These are phyloP conservation scores for Amaranthus hypochondriacus DNA, from an alignment of 148 eudicot species.

Conservation along the genomic window DNA sequence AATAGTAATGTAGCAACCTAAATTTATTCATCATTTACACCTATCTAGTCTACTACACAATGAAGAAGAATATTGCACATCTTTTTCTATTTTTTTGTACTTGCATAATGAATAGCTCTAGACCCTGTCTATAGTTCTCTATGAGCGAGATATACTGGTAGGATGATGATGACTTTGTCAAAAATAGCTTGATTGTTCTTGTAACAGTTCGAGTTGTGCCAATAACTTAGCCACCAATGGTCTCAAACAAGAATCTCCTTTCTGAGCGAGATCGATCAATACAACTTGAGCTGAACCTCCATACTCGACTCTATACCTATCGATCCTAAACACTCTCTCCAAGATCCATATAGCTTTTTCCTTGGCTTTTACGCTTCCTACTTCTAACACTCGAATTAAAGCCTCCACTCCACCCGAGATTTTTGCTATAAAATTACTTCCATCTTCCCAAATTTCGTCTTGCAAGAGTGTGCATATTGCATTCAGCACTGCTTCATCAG, in stretches of 20 bases:
- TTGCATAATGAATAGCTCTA: not conserved
- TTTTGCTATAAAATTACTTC: constrained; percentile 48
- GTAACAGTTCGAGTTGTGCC: constrained; percentile 82
- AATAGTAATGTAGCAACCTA: too few species aligned
- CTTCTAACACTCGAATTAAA: constrained; percentile 44
- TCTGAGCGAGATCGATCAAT: constrained; percentile 67
- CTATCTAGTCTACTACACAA: not conserved
- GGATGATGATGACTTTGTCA: constrained; percentile 10
- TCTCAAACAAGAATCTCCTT: constrained; percentile 51
- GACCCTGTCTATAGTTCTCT: too few species aligned
- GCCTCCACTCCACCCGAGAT: constrained; percentile 33
- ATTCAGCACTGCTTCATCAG: constrained; percentile 60
- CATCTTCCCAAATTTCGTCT: constrained; percentile 65
- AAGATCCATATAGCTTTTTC: constrained; percentile 73
- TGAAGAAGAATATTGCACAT: not conserved
- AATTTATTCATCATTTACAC: too few species aligned
- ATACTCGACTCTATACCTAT: constrained; percentile 46
- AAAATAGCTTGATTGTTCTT: constrained; percentile 78
- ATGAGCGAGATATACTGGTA: too few species aligned
- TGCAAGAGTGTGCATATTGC: constrained; percentile 56
- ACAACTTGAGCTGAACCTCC: constrained; percentile 62
- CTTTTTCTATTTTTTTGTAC: not conserved
- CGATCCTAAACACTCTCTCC: constrained; percentile 58
- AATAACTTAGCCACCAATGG: constrained; percentile 58
- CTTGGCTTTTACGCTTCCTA: constrained; percentile 55